These are phyloP conservation scores for Phytophthora pistaciae DNA, from an alignment of 352 stramenopile genomes.

Conservation along the genomic window DNA sequence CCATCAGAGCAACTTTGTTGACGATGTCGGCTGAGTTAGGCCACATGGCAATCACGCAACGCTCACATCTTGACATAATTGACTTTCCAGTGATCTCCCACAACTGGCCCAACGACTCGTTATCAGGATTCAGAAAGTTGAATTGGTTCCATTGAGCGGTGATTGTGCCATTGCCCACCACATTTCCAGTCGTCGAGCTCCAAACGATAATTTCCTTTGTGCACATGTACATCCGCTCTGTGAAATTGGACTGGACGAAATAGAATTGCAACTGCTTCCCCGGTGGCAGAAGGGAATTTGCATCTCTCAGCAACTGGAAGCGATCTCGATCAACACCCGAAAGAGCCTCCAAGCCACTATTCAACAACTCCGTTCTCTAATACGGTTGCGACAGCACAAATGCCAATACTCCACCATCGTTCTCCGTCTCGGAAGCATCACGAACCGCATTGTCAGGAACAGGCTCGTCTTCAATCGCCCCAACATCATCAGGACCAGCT, in stretches of 20 bases:
- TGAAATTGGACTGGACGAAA: not conserved
- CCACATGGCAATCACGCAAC: conserved; percentile 15
- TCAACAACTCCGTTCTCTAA: not conserved
- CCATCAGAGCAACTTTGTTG: conserved; percentile 7
- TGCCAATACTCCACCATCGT: not conserved
- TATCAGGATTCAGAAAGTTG: conserved; percentile 19
- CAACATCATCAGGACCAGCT: not conserved
- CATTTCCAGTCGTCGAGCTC: conserved; percentile 8
- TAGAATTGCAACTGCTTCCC: conserved; percentile 20
- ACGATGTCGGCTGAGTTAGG: conserved; percentile 2
- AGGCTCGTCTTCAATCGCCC: not conserved
- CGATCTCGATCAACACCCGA: conserved; percentile 10
- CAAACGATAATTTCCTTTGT: conserved; percentile 3
- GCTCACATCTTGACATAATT: not conserved
- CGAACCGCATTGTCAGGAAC: not conserved
- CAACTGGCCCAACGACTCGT: conserved; percentile 3
- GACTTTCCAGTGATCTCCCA: not conserved
- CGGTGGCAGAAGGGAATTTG: conserved; percentile 7
- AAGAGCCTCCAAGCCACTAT: not conserved
- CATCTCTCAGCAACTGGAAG: not conserved
- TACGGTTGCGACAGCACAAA: conserved; percentile 8
- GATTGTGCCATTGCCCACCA: not conserved
- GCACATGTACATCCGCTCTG: not conserved
- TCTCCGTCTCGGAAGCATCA: not conserved
- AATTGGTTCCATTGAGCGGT: not conserved